These are phyloP conservation scores for Lactarius trivialis DNA, from an alignment of 768 basidiomycete genomes.

Conservation along the genomic window DNA sequence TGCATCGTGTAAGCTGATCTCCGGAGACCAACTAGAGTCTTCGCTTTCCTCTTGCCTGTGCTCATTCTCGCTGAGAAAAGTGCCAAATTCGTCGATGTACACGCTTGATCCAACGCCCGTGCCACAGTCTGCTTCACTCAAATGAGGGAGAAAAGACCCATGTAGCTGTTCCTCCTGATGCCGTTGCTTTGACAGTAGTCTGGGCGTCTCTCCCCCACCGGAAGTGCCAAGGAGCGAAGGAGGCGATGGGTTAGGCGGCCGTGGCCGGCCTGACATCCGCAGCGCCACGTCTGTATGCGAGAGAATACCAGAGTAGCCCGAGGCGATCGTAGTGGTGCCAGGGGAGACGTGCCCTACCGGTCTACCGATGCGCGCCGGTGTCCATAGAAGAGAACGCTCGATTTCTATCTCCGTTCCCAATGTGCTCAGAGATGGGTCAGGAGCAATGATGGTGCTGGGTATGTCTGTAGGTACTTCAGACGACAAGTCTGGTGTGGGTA, in stretches of 20 bases:
- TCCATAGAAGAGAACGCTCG: conserved; percentile 12
- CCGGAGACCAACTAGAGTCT: neutral
- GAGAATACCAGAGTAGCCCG: conserved; percentile 14
- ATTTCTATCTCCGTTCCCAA: conserved; percentile 12
- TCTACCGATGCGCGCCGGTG: conserved; percentile 1
- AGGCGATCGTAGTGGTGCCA: conserved; percentile 14
- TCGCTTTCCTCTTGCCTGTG: neutral
- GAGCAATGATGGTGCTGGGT: conserved; percentile 15
- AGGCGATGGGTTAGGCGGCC: conserved; percentile 20
- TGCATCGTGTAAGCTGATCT: conserved; percentile 18
- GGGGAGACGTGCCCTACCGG: conserved; percentile 7
- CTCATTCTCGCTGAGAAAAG: conserved; percentile 12
- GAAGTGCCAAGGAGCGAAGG: conserved; percentile 6
- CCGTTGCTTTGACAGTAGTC: neutral
- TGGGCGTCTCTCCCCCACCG: neutral
- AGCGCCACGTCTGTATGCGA: neutral
- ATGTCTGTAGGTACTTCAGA: conserved; percentile 16
- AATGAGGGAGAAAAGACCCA: conserved; percentile 13
- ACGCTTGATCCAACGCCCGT: conserved; percentile 2
- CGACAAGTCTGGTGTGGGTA: conserved; percentile 14
- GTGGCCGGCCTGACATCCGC: neutral
- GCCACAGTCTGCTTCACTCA: conserved; percentile 8
- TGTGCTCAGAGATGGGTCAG: conserved; percentile 10
- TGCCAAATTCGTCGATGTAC: conserved; percentile 20
- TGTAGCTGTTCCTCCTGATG: neutral